Base-by-base conservation (phyloP, 1,284 basidiomycete genomes). In the Trametes polyzona region DNA sequence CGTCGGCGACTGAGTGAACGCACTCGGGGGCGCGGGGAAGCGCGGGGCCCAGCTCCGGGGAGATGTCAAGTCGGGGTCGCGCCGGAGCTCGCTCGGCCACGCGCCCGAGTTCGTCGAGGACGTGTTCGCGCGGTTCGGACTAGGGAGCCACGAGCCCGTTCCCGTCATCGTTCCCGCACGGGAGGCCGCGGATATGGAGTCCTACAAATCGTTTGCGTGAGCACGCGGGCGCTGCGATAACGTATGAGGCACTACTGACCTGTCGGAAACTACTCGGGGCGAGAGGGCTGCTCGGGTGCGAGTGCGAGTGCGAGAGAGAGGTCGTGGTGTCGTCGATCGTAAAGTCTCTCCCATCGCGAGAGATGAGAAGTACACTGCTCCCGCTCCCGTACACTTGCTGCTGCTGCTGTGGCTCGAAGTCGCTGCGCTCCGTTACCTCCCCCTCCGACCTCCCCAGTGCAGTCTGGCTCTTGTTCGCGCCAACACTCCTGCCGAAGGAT, bases 311-410 rank as follows among this genome's bases (percentile, higher is more conserved):
- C n/a, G 35, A 43, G 7, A 35, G 42, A 16, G 33, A 47, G 17
- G 62, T 61, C 24, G 58, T 33, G 16, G 32, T 37, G 40, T 56
- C 53, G 14, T 52, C 46, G 3, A 59, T 2, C 19, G 57, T 46
- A 26, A 65, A 68, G 53, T 68, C 57, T 11, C 50, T 17, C 11
- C 67, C 67, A 43, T 63, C 41, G 23, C 53, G 61, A 9, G 67
- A 65, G 24, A 68, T 68, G 37, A 68, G 37, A 9, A 67, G 50
- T 16, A 68, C 65, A 24, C 48, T 27, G 42, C 33, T 19, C 21
- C 32, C 39, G 14, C 29, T 26, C 29, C 48, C 43, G n/a, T n/a
- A n/a, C n/a, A n/a, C n/a, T n/a, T n/a, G n/a, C n/a, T n/a, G n/a
- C n/a, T 19, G 26, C 2, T 33, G 21, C 7, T 37, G 44, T 57